Evolutionary conservation across 2,329 filamentous ascomycete genomes (phyloP).

Genomic region (Colletotrichum noveboracense): DNA sequence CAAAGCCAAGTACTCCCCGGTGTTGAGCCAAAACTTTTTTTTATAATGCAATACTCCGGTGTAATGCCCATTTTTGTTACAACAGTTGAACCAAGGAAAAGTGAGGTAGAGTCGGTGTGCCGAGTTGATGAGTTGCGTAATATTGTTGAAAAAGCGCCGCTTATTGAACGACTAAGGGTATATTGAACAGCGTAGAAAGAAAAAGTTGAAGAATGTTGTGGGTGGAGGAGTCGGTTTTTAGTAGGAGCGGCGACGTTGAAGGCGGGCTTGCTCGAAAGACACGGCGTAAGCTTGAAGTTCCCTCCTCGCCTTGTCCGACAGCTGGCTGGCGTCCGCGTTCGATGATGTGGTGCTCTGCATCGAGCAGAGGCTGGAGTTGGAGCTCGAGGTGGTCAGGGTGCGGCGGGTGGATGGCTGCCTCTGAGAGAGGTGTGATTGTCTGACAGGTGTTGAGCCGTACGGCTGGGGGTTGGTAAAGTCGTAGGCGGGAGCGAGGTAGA

Average conservation of each 20-base stretch:
- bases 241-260: constrained; percentile 62
- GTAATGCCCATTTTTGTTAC: constrained; percentile 52
- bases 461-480: constrained; percentile 72
- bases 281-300: constrained; percentile 87
- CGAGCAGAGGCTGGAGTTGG: constrained; percentile 84
- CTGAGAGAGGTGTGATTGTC: constrained; percentile 42
- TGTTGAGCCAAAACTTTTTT: constrained; percentile 30
- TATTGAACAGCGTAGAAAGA: constrained; percentile 22
- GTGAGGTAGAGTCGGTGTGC: constrained; percentile 24
- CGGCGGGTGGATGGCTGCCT: constrained; percentile 29
- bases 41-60: constrained; percentile 57
- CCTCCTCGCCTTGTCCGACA: constrained; percentile 78
- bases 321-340: constrained; percentile 54
- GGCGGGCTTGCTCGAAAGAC: constrained; percentile 83
- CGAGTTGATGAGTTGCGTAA: constrained; percentile 35
- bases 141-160: constrained; percentile 22
- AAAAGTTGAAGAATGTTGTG: constrained; percentile 27
- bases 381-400: constrained; percentile 72
- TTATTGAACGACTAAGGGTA: constrained; percentile 23
- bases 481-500: constrained; percentile 77
- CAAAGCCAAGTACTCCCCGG: constrained; percentile 30
- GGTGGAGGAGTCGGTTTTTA: constrained; percentile 35
- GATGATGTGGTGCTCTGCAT: constrained; percentile 68
- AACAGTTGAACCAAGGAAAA: constrained; percentile 31
- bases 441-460: constrained; percentile 56